phyloP scores from a whole-genome alignment of 2,329 filamentous ascomycete genomes.

The Colletotrichum lini region DNA sequence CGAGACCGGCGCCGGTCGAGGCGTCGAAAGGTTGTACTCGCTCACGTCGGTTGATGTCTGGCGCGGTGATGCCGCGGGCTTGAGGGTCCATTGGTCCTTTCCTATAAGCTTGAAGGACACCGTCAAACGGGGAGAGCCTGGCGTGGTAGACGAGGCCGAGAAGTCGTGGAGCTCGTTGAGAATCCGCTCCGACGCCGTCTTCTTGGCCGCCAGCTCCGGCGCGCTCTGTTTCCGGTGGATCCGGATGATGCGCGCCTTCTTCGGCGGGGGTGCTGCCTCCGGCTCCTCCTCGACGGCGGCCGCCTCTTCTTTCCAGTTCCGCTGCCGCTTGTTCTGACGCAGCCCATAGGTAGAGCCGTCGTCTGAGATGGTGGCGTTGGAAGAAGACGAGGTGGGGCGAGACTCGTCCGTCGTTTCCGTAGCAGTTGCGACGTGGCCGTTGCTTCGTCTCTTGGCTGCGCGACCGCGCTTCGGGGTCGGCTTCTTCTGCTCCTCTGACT shows the following conservation, averaged over 20 bases:
- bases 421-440: conserved; percentile 17
- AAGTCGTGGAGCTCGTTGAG: conserved; percentile 33
- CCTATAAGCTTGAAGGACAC: conserved; percentile 38
- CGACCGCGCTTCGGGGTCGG: conserved; percentile 37
- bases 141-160: conserved; percentile 12
- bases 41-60: conserved; percentile 40
- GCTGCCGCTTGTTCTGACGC: conserved; percentile 61
- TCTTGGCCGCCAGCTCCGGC: conserved; percentile 24
- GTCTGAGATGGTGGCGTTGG: conserved; percentile 59
- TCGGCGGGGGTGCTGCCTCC: conserved; percentile 54
- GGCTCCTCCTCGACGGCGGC: conserved; percentile 56
- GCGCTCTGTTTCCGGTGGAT: conserved; percentile 40
- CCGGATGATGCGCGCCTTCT: conserved; percentile 45
- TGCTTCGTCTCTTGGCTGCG: conserved; percentile 35
- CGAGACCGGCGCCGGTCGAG: conserved; percentile 33
- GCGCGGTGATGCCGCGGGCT: conserved; percentile 16
- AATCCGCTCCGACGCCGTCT: conserved; percentile 23
- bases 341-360: conserved; percentile 41
- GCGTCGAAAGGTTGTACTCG: conserved; percentile 29
- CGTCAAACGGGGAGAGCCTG: conserved; percentile 18
- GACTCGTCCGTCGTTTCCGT: conserved; percentile 58
- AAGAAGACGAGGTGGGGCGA: conserved; percentile 67
- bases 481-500: conserved; percentile 23
- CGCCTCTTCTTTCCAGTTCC: conserved; percentile 66
- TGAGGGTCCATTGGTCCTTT: conserved; percentile 35